Evolutionary conservation across 768 basidiomycete genomes (phyloP), one percentile per base, ranked within the genome.

Genomic region (Mycena alexandri): DNA sequence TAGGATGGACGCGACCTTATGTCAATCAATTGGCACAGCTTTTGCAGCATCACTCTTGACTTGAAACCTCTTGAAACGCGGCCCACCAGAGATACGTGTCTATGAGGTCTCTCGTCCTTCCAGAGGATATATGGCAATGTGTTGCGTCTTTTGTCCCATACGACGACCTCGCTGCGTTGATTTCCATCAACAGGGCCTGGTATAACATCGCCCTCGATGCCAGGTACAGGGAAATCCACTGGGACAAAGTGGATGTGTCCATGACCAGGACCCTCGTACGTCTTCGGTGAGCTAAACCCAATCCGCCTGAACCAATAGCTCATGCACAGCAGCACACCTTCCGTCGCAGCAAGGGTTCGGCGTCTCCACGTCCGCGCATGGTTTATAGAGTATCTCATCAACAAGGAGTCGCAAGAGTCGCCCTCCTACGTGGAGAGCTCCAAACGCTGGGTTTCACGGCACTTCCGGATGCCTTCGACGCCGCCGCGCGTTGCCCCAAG

Each of bases 281-380:
- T 2, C 70, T 82, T 2, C 76, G 79, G 81, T 82, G 38, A 33
- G 65, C 42, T 12, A 29, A 42, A 29, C 38, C 38, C 38, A 38
- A 36, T 46, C 14, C 41, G n/a, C 34, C 21, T 34, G 21, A 29
- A 17, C 5, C 19, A 9, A 29, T 19, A 25, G 50, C 57, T 43
- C 17, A 47, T 12, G 34, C 25, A 25, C 21, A 54, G 29, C 34
- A 81, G 81, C 65, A 74, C 74, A 17, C 79, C 79, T 41, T 55
- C 75, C 5, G 75, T 81, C 36, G 80, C 79, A 0, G 33, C 52
- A 22, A 75, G 76, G 43, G 82, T 83, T n/a, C 71, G 76, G 22
- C 74, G 75, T 21, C 72, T 83, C 16, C 73, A 75, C 43, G 75
- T 84, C 22, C 77, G 80, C 2, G 79, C 80, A 13, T 83, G 83